phyloP scores from a whole-genome alignment of 371 early-diverging fungal genomes.

The Mucor lusitanicus region DNA sequence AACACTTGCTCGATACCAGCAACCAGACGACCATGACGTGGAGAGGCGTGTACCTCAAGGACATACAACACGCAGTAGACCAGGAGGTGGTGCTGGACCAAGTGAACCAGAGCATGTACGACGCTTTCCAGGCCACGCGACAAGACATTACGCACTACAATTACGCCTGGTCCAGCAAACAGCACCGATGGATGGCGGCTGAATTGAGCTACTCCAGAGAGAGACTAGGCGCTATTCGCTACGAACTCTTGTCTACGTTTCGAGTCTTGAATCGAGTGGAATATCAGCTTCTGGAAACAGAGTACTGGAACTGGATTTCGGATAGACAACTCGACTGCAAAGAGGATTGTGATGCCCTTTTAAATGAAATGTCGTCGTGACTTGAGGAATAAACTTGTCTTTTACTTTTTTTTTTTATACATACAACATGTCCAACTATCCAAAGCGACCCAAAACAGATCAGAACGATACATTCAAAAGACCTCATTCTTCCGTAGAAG shows the following conservation, averaged over 20 bases:
- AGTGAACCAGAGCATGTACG: conserved; percentile 22
- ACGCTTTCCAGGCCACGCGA: conserved; percentile 20
- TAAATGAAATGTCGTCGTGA: background rate
- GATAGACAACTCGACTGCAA: conserved; percentile 47
- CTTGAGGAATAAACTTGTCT: background rate
- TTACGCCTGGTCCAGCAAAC: conserved; percentile 27
- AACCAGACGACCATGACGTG: conserved; percentile 7
- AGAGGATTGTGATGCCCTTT: background rate
- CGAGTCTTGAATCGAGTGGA: conserved; percentile 52
- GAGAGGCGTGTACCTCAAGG: conserved; percentile 54
- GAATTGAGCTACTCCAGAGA: conserved; percentile 52
- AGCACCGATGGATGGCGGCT: conserved; percentile 52
- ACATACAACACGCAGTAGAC: conserved; percentile 36
- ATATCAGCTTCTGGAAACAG: conserved; percentile 46
- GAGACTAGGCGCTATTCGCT: conserved; percentile 50
- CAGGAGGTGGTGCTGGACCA: background rate
- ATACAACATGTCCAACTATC: background rate
- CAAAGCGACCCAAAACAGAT: background rate
- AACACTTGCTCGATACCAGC: background rate
- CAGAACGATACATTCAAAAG: background rate
- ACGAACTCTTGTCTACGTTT: conserved; percentile 51
- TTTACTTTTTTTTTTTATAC: background rate
- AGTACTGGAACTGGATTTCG: conserved; percentile 59
- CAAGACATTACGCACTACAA: background rate
- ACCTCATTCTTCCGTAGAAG: background rate